phyloP scores from a whole-genome alignment of 2,329 filamentous ascomycete genomes.

The Colletotrichum chlorophyti region DNA sequence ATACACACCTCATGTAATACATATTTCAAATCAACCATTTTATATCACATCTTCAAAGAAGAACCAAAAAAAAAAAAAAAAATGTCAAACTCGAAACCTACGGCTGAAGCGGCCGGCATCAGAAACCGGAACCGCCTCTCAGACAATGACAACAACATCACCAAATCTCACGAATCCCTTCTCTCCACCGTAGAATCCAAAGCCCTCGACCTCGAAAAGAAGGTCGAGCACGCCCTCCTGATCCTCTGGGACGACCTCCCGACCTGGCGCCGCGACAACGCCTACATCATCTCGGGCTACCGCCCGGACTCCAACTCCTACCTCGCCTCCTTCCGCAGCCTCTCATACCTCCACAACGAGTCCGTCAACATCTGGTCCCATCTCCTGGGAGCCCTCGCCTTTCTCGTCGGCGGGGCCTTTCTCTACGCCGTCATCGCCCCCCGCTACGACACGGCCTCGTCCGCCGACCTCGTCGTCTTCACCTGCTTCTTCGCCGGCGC shows the following conservation, averaged over 20 bases:
- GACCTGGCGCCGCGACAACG: conserved; percentile 66
- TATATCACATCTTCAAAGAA: neutral
- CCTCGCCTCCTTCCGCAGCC: conserved; percentile 49
- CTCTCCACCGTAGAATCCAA: conserved; percentile 36
- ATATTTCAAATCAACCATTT: too few species aligned
- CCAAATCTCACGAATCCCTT: conserved; percentile 13
- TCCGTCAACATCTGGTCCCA: conserved; percentile 70
- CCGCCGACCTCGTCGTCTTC: conserved; percentile 74
- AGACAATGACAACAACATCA: neutral
- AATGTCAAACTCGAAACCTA: neutral
- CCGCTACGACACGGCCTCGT: conserved; percentile 68
- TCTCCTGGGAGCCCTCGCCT: conserved; percentile 68
- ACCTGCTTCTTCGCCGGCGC: conserved; percentile 81
- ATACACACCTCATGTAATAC: neutral
- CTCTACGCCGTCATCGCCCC: conserved; percentile 66
- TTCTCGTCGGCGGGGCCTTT: conserved; percentile 56
- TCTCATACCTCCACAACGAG: conserved; percentile 66
- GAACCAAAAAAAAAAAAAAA: neutral
- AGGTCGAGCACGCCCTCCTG: conserved; percentile 49
- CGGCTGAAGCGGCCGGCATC: neutral
- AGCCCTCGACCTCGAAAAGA: conserved; percentile 40
- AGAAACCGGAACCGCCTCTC: neutral
- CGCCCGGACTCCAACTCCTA: conserved; percentile 58
- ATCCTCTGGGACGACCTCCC: conserved; percentile 66
- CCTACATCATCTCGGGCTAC: conserved; percentile 61